phyloP scores from a whole-genome alignment of 169 alveolate genomes.

The Amoebophrya sp. region DNA sequence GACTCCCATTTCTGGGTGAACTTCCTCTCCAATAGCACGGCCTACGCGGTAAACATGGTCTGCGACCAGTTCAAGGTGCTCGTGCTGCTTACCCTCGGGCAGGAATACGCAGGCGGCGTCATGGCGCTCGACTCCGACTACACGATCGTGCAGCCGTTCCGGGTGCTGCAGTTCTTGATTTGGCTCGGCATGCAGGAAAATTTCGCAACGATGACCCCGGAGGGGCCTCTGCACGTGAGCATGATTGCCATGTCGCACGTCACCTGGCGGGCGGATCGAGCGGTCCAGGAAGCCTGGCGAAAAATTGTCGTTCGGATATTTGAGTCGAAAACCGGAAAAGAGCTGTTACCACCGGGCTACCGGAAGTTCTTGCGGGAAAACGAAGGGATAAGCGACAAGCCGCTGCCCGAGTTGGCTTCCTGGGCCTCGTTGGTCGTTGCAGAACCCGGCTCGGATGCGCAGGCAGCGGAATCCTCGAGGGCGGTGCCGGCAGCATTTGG shows the following conservation, averaged over 20 bases:
- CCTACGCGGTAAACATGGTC: neutral
- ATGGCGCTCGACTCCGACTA: neutral
- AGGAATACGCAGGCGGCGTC: neutral
- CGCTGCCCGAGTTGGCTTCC: no score
- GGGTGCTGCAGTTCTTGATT: neutral
- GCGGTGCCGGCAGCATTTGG: no score
- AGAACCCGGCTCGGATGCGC: no score
- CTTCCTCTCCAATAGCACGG: neutral
- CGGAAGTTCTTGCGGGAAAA: no score
- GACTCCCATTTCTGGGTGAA: neutral
- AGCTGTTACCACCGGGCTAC: neutral
- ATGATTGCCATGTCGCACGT: neutral
- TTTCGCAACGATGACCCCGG: neutral
- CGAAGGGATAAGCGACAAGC: no score
- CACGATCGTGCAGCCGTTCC: neutral
- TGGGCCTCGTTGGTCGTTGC: no score
- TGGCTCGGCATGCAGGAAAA: neutral
- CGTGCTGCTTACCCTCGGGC: neutral
- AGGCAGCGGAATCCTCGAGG: no score
- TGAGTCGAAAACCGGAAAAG: neutral
- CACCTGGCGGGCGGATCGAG: neutral
- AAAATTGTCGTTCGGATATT: neutral
- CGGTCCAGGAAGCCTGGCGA: neutral
- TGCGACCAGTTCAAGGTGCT: neutral
- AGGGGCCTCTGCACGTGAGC: neutral